phyloP scores from a whole-genome alignment of 768 basidiomycete genomes.

The Cystofilobasidium capitatum region DNA sequence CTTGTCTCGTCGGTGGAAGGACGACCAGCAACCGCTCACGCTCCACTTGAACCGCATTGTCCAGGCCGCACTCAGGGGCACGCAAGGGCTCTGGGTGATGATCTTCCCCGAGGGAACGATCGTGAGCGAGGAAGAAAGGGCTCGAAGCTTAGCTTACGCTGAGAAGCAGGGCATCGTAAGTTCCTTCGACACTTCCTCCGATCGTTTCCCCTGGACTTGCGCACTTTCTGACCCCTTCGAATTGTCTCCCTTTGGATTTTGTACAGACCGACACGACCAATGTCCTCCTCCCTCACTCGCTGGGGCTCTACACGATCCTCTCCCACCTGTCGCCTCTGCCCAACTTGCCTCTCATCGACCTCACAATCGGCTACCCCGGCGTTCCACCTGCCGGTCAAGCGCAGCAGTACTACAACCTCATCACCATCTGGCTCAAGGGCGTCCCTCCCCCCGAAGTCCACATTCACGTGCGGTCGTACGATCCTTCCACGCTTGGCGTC shows the following conservation, averaged over 20 bases:
- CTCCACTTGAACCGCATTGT: constrained; percentile 1
- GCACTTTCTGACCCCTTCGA: background rate
- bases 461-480: constrained; percentile 72
- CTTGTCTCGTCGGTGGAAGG: constrained; percentile 48
- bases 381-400: constrained; percentile 72
- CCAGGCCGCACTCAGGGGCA: constrained; percentile 14
- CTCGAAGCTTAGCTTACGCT: constrained; percentile 75
- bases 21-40: constrained; percentile 17
- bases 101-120: constrained; percentile 96
- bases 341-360: constrained; percentile 64
- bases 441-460: constrained; percentile 76
- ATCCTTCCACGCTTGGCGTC: constrained; percentile 34
- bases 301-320: constrained; percentile 50
- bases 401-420: constrained; percentile 78
- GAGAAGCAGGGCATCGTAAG: constrained; percentile 80
- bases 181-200: constrained; percentile 30
- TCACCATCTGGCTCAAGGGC: constrained; percentile 73
- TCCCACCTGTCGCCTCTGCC: constrained; percentile 1
- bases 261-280: constrained; percentile 66
- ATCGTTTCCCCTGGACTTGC: background rate
- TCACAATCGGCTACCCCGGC: constrained; percentile 86
- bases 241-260: background rate
- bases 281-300: constrained; percentile 80
- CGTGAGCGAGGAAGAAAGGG: constrained; percentile 73
- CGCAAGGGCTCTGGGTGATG: constrained; percentile 60